These are phyloP conservation scores for Striga asiatica DNA, from an alignment of 257 asterid genomes.

Conservation along the genomic window DNA sequence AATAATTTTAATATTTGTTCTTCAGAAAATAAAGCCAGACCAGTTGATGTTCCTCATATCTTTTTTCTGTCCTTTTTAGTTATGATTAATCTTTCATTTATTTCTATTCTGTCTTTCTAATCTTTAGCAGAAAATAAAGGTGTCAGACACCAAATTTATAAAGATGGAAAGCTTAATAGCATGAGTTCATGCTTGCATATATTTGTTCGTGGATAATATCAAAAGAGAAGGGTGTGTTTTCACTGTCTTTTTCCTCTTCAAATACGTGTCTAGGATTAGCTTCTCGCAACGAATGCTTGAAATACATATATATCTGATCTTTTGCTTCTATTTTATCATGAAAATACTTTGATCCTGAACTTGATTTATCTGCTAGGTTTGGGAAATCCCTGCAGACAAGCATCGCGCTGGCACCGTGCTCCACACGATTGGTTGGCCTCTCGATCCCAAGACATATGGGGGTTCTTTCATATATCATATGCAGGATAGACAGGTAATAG, in stretches of 20 bases:
- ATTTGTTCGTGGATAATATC: neutral
- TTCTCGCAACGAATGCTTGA: neutral
- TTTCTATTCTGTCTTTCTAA: neutral
- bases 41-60: neutral
- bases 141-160: too few relatives aligned
- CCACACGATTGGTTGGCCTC: slow-evolving; percentile 96
- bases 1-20: too few relatives aligned
- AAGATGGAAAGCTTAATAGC: neutral
- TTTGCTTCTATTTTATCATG: neutral
- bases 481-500: slow-evolving; percentile 93
- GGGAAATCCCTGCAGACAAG: slow-evolving; percentile 76
- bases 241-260: neutral
- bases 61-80: neutral
- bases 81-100: neutral
- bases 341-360: slow-evolving; percentile 1
- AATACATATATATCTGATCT: neutral
- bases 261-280: neutral
- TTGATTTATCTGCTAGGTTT: slow-evolving; percentile 45
- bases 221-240: neutral
- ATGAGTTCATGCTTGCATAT: neutral
- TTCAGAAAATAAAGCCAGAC: too few relatives aligned
- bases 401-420: slow-evolving; percentile 76
- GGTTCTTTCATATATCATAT: slow-evolving; percentile 95
- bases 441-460: slow-evolving; percentile 80
- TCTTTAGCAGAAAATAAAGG: neutral